Percentiles rank a stretch among this genome's conserved stretches.
Conservation (phyloP, 1,284 basidiomycete species). For the Inonotus obliquus region DNA sequence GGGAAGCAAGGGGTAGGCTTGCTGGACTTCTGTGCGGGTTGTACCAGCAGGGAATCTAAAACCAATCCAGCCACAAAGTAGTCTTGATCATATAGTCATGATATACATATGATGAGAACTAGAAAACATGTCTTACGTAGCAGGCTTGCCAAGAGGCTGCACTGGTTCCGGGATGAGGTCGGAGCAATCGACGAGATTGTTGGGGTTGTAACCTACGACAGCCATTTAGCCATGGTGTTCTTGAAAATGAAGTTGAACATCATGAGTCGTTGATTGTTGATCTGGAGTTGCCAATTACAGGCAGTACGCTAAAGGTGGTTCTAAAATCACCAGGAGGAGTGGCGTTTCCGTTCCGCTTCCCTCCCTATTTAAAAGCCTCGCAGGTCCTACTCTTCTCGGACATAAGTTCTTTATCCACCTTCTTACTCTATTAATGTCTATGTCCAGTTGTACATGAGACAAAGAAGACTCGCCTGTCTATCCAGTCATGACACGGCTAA, state of each 20-base stretch:
- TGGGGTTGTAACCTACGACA: slow-evolving; percentile 18
- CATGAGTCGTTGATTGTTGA: slow-evolving; percentile 19
- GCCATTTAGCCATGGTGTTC: slow-evolving; percentile 19
- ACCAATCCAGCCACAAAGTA: background rate
- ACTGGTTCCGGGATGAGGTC: slow-evolving; percentile 16
- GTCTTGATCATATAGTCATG: background rate
- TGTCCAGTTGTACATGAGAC: background rate
- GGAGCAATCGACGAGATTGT: slow-evolving; percentile 20
- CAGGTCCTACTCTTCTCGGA: too few relatives aligned
- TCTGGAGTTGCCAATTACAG: slow-evolving; percentile 19
- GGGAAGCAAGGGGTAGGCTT: slow-evolving; percentile 13
- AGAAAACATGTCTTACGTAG: slow-evolving; percentile 13
- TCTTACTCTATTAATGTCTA: background rate
- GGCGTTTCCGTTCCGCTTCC: too few relatives aligned
- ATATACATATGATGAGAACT: too few relatives aligned
- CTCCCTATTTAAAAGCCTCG: background rate
- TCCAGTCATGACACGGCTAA: slow-evolving; percentile 3
- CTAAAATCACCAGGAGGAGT: too few relatives aligned
- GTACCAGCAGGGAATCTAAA: slow-evolving; percentile 17
- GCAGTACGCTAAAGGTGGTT: slow-evolving; percentile 17
- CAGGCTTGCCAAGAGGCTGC: slow-evolving; percentile 15
- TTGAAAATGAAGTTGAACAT: slow-evolving; percentile 18
- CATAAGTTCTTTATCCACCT: too few relatives aligned
- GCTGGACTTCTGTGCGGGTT: slow-evolving; percentile 8
- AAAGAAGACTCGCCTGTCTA: background rate